phyloP scores from a whole-genome alignment of 768 basidiomycete species.

The Naganishia randhawae region DNA sequence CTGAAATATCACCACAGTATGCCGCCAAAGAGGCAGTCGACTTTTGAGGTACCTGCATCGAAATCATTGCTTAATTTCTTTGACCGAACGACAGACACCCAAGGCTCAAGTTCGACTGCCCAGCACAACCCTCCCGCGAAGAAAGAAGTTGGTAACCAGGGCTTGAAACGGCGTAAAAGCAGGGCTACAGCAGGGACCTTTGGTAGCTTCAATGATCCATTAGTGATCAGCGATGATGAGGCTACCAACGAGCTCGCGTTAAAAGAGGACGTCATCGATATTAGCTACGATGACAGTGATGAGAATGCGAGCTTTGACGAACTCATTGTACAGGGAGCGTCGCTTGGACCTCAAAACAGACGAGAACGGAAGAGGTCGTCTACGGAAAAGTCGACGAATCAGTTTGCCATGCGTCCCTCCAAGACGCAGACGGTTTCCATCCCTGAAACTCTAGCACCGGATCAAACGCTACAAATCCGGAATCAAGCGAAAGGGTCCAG shows the following conservation, averaged over 20 bases:
- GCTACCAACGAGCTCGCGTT: constrained; percentile 19
- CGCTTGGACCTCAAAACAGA: constrained; percentile 33
- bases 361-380: constrained; percentile 8
- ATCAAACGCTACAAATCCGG: background rate
- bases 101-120: background rate
- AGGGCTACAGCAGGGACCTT: no score
- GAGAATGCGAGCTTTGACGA: constrained; percentile 15
- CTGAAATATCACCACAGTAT: background rate
- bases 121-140: background rate
- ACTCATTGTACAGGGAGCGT: background rate
- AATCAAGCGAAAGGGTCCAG: background rate
- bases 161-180: background rate
- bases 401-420: background rate
- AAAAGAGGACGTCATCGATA: background rate
- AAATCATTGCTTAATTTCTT: constrained; percentile 17
- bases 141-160: background rate
- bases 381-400: background rate
- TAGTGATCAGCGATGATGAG: constrained; percentile 48
- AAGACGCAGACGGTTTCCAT: no score
- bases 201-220: constrained; percentile 34
- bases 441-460: background rate
- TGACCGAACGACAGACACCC: background rate
- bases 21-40: constrained; percentile 10
- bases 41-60: background rate
- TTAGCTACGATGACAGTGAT: constrained; percentile 17